A percentile compares a stretch with the other conserved stretches of the same genome.
Conservation (phyloP, 2,329 filamentous ascomycete genomes). For the Talaromyces sp. region DNA sequence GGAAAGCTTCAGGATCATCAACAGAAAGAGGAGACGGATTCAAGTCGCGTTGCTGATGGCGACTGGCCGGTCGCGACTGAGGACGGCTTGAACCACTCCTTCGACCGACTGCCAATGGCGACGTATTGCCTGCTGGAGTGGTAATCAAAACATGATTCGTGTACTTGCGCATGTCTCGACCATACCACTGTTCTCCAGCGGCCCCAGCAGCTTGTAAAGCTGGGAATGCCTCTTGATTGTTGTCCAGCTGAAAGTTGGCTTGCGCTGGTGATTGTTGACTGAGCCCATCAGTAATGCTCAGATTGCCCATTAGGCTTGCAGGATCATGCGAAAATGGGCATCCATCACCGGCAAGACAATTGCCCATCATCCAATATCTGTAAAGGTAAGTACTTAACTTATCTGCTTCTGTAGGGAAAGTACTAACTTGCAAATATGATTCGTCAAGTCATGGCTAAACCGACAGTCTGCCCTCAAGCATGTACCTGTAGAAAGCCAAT, state of each 20-base stretch:
- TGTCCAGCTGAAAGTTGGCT: conserved; percentile 72
- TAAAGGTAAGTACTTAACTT: background rate
- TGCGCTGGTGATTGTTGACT: conserved; percentile 56
- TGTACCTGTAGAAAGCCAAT: conserved; percentile 92
- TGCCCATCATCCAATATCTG: conserved; percentile 89
- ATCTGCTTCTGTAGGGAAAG: background rate
- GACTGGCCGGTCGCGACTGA: conserved; percentile 79
- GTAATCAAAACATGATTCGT: conserved; percentile 45
- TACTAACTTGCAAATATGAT: conserved; percentile 93
- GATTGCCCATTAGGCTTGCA: conserved; percentile 74
- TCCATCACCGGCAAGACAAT: conserved; percentile 86
- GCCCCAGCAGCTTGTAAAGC: conserved; percentile 62
- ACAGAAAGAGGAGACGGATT: conserved; percentile 70
- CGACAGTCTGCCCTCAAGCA: conserved; percentile 93
- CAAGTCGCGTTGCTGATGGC: conserved; percentile 65
- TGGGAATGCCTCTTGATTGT: conserved; percentile 76
- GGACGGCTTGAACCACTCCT: conserved; percentile 56
- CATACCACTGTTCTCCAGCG: conserved; percentile 58
- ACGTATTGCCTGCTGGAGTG: conserved; percentile 43
- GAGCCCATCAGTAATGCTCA: conserved; percentile 63
- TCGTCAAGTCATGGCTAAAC: conserved; percentile 94
- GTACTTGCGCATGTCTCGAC: conserved; percentile 45
- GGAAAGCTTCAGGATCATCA: conserved; percentile 94
- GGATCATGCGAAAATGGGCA: conserved; percentile 98
- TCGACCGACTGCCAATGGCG: conserved; percentile 32